Base-by-base conservation (phyloP, 2,329 filamentous ascomycete species). In the Colletotrichum tropicicola region DNA sequence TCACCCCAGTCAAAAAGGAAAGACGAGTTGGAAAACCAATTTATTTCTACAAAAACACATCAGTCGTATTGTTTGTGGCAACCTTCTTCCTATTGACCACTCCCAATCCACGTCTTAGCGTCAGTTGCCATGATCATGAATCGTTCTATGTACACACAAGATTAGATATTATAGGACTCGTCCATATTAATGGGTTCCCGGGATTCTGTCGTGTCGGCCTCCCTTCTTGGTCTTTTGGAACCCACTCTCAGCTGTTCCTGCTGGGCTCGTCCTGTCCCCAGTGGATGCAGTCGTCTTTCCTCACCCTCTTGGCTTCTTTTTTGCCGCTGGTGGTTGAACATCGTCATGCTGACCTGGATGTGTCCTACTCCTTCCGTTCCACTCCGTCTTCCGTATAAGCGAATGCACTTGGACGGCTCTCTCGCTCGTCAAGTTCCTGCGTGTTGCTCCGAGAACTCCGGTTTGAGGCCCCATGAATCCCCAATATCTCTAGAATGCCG, bases 381-480 rank as follows among this genome's bases (percentile, higher is more conserved):
- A 45, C 58, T 60, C 37, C 59, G 27, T 67, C 73, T 70, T 74
- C 70, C 72, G 69, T 77, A 71, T 79, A 81, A 82, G 79, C 78
- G 81, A 83, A 79, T 82, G 80, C 66, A 67, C 49, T 68, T 66
- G 69, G 69, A 67, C 69, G 68, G 68, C 67, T 69, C 68, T 68
- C 62, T 68, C 56, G 70, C 35, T 63, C 63, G 59, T 68, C 61
- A 62, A 66, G 68, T 68, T 73, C 77, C 74, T 74, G 74, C 76
- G 74, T 71, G 68, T 72, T 80, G 79, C 79, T 81, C 80, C 80
- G 70, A 75, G 72, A 83, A 84, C 81, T 82, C 82, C 81, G 69
- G 58, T 68, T 73, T 68, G 66, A 72, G 76, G 74, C 76, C 75
- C 76, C 72, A 73, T 70, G 73, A 77, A 76, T 74, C 69, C 71